Evolutionary conservation across 2,329 filamentous ascomycete genomes (phyloP).

Genomic region (Diaporthe caulivora): DNA sequence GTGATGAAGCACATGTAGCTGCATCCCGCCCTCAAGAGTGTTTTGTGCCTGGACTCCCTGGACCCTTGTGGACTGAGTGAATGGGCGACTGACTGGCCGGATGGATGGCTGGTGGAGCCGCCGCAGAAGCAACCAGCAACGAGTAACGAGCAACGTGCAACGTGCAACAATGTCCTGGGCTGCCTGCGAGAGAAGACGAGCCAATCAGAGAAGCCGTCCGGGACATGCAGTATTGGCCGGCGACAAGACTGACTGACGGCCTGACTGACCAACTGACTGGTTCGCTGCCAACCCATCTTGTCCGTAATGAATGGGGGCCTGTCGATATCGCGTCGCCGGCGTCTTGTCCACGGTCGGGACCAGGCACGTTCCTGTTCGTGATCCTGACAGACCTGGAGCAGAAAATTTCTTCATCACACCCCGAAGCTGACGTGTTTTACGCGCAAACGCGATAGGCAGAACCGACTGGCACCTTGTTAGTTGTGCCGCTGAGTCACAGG

Average conservation of each 20-base stretch:
- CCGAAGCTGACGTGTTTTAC: not conserved
- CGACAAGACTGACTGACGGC: not conserved
- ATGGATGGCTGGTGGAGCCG: not conserved
- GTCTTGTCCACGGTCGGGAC: constrained; percentile 3
- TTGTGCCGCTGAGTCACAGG: constrained; percentile 17
- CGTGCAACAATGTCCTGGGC: not conserved
- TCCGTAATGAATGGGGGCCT: not conserved
- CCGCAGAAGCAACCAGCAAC: not conserved
- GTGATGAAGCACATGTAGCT: constrained; percentile 29
- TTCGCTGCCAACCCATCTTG: not conserved
- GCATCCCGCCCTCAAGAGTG: not conserved
- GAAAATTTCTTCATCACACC: not conserved
- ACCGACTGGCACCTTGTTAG: not conserved
- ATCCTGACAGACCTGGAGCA: not conserved
- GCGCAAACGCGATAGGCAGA: constrained; percentile 26
- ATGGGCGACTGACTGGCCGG: not conserved
- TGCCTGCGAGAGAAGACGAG: not conserved
- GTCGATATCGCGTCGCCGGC: constrained; percentile 10
- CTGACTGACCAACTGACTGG: too few relatives aligned
- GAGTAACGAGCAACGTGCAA: not conserved
- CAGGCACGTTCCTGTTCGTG: constrained; percentile 22
- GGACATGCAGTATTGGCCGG: constrained; percentile 23
- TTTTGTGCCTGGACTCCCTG: constrained; percentile 29
- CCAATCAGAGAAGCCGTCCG: constrained; percentile 16
- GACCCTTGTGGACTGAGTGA: constrained; percentile 4